phyloP scores from a whole-genome alignment of 1,284 basidiomycete species.

The Ustanciosporium gigantosporum region DNA sequence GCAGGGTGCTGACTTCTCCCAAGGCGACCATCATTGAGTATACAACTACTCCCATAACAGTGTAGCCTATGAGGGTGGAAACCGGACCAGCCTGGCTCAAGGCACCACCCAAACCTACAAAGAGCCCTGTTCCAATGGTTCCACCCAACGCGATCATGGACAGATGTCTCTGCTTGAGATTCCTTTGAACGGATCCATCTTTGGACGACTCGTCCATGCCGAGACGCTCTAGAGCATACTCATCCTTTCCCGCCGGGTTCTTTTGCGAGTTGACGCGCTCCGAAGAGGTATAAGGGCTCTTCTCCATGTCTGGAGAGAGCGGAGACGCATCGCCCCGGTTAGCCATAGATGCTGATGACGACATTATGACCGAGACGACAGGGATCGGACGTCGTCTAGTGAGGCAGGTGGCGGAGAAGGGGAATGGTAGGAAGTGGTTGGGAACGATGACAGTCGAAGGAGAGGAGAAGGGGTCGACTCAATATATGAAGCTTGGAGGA shows the following conservation, averaged over 20 bases:
- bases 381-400: no score
- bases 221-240: constrained; percentile 12
- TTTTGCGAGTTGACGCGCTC: no score
- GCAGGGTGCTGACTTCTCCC: constrained; percentile 65
- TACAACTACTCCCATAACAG: constrained; percentile 55
- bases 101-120: constrained; percentile 74
- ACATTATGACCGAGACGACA: no score
- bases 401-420: no score
- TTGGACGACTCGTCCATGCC: constrained; percentile 23
- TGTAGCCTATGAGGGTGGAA: constrained; percentile 62
- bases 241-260: not conserved
- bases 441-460: no score
- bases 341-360: no score
- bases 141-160: constrained; percentile 54
- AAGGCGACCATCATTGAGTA: constrained; percentile 62
- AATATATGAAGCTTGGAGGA: no score
- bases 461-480: no score
- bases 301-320: no score
- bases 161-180: constrained; percentile 47
- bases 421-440: no score
- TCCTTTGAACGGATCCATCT: constrained; percentile 28
- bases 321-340: no score
- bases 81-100: constrained; percentile 63
- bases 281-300: no score
- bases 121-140: constrained; percentile 63